Conservation (phyloP, 805 yeast species). For the Ogataea chonburiensis region DNA sequence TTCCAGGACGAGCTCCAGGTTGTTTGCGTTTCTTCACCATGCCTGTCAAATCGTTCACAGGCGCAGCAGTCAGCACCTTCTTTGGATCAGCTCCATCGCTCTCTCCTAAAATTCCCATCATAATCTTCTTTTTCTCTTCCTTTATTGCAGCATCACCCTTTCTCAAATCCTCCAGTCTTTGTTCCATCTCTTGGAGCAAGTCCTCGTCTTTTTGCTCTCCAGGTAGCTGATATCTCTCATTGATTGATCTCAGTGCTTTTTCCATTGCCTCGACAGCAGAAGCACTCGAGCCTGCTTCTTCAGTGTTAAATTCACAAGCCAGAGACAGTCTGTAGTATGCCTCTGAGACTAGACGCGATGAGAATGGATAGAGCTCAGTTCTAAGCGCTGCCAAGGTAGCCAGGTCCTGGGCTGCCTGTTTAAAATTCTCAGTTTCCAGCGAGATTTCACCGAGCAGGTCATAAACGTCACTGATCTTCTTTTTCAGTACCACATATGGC, state of each 20-base stretch:
- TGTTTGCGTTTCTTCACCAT: constrained; percentile 54
- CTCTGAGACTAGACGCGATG: constrained; percentile 65
- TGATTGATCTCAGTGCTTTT: constrained; percentile 43
- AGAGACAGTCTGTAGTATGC: constrained; percentile 78
- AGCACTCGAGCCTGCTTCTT: constrained; percentile 54
- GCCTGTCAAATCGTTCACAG: constrained; percentile 61
- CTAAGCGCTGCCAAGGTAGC: constrained; percentile 55
- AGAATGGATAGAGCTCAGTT: constrained; percentile 47
- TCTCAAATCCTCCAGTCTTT: constrained; percentile 53
- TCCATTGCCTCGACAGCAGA: constrained; percentile 48
- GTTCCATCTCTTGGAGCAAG: constrained; percentile 53
- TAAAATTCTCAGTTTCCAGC: constrained; percentile 83
- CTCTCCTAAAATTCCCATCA: constrained; percentile 58
- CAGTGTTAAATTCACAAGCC: constrained; percentile 67
- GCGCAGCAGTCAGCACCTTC: constrained; percentile 22
- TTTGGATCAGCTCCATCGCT: constrained; percentile 28
- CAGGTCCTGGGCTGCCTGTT: constrained; percentile 73
- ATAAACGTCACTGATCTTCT: constrained; percentile 68
- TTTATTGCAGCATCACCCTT: constrained; percentile 50
- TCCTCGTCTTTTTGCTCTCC: constrained; percentile 44
- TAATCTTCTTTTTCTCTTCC: constrained; percentile 50
- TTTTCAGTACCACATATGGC: constrained; percentile 38
- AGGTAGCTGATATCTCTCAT: constrained; percentile 37
- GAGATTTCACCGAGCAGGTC: constrained; percentile 88
- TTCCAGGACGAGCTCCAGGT: constrained; percentile 17